Percentiles rank a stretch among this genome's conserved stretches.
Conservation (phyloP, 78 protist genomes). For the Dictyostelium purpureum region DNA sequence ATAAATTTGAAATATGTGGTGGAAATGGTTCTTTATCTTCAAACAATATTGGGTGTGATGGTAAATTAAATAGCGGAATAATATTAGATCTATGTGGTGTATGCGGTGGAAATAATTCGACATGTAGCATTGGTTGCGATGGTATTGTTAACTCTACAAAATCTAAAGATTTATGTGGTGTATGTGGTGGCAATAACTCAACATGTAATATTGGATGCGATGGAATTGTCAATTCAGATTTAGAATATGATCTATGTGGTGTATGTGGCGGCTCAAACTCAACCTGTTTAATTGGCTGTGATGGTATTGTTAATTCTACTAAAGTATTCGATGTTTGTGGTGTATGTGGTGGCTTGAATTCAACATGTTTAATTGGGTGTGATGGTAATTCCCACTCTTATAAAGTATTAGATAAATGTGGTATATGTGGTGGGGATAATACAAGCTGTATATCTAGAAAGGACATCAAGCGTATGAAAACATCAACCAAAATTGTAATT, state of each 20-base stretch:
- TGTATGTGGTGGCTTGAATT: conserved; percentile 74
- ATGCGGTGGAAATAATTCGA: conserved; percentile 78
- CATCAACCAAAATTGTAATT: neutral
- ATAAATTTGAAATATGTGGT: conserved; percentile 45
- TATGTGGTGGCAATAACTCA: conserved; percentile 67
- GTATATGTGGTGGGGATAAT: conserved; percentile 82
- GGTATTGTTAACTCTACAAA: conserved; percentile 60
- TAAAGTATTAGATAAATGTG: conserved; percentile 51
- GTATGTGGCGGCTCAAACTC: conserved; percentile 37
- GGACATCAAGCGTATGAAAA: neutral
- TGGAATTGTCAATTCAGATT: conserved; percentile 12
- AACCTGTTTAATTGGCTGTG: conserved; percentile 57
- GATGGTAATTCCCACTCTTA: conserved; percentile 13
- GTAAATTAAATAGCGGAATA: neutral
- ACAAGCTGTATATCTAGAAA: conserved; percentile 50
- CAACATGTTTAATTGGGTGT: conserved; percentile 60
- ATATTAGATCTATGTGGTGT: conserved; percentile 57
- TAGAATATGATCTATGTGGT: conserved; percentile 6
- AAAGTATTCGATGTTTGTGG: conserved; percentile 44
- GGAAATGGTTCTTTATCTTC: conserved; percentile 6
- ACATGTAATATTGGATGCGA: conserved; percentile 32
- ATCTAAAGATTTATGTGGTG: conserved; percentile 70
- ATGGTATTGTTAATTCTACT: neutral
- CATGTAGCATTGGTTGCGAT: conserved; percentile 84
- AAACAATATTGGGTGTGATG: conserved; percentile 63